phyloP scores from a whole-genome alignment of 306 rosid species.

The Rosa chinensis region DNA sequence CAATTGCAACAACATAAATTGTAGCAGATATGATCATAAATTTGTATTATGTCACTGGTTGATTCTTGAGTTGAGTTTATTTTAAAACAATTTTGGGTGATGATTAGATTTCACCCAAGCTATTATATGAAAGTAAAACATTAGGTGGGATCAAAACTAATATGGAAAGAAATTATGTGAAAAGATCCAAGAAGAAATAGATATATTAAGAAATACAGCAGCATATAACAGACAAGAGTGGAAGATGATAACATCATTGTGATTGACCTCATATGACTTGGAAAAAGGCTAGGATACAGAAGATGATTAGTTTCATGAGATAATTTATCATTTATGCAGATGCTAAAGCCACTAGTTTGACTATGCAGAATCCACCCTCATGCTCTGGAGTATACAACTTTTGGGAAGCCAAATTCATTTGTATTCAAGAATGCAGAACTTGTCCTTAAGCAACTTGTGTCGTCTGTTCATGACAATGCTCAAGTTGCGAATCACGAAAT shows the following conservation, averaged over 20 bases:
- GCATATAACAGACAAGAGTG: neutral
- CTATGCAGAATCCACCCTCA: slow-evolving; percentile 58
- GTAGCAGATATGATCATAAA: neutral
- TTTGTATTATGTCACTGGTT: neutral
- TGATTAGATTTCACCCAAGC: neutral
- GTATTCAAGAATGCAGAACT: slow-evolving; percentile 80
- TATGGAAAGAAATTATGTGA: neutral
- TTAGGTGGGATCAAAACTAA: neutral
- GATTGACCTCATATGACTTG: neutral
- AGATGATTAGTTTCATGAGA: neutral
- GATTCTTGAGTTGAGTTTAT: neutral
- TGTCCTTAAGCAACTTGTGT: slow-evolving; percentile 54
- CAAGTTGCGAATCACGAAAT: slow-evolving; percentile 24
- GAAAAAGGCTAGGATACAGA: slow-evolving; percentile 2
- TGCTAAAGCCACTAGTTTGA: slow-evolving; percentile 9
- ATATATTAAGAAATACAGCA: neutral
- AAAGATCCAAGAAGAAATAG: neutral
- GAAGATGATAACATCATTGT: neutral
- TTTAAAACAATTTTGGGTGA: neutral
- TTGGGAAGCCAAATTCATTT: slow-evolving; percentile 81
- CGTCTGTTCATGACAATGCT: slow-evolving; percentile 22
- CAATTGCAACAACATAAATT: neutral
- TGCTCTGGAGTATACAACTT: slow-evolving; percentile 63
- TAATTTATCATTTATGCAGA: neutral
- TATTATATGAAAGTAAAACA: neutral